Percentiles rank a stretch among this genome's conserved stretches.
These are phyloP conservation scores for Xylariomycetidae sp. DNA, from an alignment of 2,329 filamentous ascomycete genomes.

Conservation along the genomic window DNA sequence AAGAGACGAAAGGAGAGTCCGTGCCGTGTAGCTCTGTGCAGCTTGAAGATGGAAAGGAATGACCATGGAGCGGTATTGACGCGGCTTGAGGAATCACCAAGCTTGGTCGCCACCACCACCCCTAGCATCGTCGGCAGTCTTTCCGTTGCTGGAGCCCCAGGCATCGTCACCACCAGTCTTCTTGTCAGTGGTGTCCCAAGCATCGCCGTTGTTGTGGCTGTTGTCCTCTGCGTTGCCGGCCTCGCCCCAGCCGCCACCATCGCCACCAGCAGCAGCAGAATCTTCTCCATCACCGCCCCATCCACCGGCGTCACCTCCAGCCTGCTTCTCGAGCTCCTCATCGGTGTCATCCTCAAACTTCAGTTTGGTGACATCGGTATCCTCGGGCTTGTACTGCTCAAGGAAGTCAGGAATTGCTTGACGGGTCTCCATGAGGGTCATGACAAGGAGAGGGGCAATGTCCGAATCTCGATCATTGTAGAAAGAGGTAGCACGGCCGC, in stretches of 20 bases:
- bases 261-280: conserved; percentile 1
- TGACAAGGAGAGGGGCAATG: conserved; percentile 69
- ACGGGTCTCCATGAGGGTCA: conserved; percentile 73
- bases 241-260: conserved; percentile 6
- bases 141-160: too few species aligned
- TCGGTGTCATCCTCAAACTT: conserved; percentile 54
- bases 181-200: not conserved
- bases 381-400: conserved; percentile 55
- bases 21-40: too few species aligned
- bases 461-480: conserved; percentile 74
- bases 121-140: too few species aligned
- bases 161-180: conserved; percentile 1
- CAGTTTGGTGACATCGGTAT: conserved; percentile 39
- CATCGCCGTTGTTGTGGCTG: not conserved
- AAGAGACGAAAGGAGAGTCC: too few species aligned
- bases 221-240: conserved; percentile 1
- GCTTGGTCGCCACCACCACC: too few species aligned
- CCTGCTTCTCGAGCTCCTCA: conserved; percentile 35
- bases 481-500: conserved; percentile 82
- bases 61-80: too few species aligned
- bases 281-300: conserved; percentile 9
- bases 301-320: conserved; percentile 14
- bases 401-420: conserved; percentile 84
- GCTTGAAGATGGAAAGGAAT: too few species aligned
- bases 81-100: too few species aligned